Conservation (phyloP, 805 yeast species). For the Nakazawaea ambrosiae region DNA sequence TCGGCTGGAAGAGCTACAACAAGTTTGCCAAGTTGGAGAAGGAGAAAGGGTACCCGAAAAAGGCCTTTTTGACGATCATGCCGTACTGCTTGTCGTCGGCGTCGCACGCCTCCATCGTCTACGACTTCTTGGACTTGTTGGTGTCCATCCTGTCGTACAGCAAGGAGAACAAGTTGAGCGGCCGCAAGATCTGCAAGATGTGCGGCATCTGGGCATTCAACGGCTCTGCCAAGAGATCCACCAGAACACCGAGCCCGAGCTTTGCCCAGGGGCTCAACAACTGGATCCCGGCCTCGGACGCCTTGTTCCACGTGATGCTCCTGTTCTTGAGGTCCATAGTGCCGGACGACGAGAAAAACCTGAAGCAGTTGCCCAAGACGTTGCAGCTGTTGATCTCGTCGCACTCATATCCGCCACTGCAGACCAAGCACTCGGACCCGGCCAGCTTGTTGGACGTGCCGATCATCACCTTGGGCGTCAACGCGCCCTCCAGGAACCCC, state of each 20-base stretch:
- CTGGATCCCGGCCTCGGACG: constrained; percentile 81
- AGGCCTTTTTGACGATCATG: constrained; percentile 74
- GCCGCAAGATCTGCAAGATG: constrained; percentile 72
- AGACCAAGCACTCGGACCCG: constrained; percentile 19
- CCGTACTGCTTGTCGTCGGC: constrained; percentile 79
- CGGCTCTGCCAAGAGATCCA: constrained; percentile 23
- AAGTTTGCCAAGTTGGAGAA: constrained; percentile 60
- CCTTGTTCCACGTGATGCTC: constrained; percentile 72
- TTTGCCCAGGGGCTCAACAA: constrained; percentile 66
- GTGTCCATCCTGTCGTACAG: constrained; percentile 76
- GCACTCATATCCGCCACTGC: constrained; percentile 71
- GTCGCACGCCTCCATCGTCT: constrained; percentile 84
- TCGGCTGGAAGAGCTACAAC: constrained; percentile 81
- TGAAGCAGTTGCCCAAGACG: constrained; percentile 54
- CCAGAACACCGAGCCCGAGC: constrained; percentile 16
- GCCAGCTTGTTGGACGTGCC: constrained; percentile 26
- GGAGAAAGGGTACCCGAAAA: constrained; percentile 58
- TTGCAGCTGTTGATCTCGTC: constrained; percentile 59
- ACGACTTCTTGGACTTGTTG: constrained; percentile 77
- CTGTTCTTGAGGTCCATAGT: constrained; percentile 76
- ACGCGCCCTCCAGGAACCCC: constrained; percentile 39
- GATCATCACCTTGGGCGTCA: constrained; percentile 26
- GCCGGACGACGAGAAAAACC: constrained; percentile 48
- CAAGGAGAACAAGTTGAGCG: constrained; percentile 69
- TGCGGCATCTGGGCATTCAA: constrained; percentile 88